phyloP scores from a whole-genome alignment of 2,329 filamentous ascomycete genomes.

The Helicocarpus griseus region DNA sequence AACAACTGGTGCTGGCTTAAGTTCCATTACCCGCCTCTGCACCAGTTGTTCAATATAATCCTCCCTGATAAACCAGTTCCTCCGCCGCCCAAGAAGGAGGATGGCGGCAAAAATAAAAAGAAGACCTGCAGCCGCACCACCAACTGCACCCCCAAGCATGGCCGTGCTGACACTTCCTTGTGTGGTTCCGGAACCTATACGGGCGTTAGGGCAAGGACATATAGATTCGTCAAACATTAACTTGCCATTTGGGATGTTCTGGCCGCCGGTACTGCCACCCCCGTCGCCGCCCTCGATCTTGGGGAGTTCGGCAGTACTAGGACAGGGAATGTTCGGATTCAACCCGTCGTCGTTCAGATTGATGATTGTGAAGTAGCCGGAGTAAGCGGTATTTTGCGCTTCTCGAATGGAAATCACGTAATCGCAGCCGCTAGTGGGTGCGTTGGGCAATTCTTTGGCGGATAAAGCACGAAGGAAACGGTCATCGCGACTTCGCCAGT shows the following conservation, averaged over 20 bases:
- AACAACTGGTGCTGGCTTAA: background rate
- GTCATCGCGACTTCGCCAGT: constrained; percentile 11
- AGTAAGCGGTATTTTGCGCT: constrained; percentile 1
- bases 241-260: background rate
- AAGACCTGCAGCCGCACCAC: constrained; percentile 7
- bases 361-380: constrained; percentile 10
- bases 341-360: constrained; percentile 9
- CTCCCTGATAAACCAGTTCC: constrained; percentile 9
- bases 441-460: constrained; percentile 3
- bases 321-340: constrained; percentile 4
- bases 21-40: background rate
- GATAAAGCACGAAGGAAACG: constrained; percentile 5
- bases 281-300: background rate
- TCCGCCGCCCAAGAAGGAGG: constrained; percentile 6
- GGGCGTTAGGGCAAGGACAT: background rate
- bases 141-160: constrained; percentile 9
- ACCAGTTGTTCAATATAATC: constrained; percentile 5
- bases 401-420: constrained; percentile 8
- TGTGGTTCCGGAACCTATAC: background rate
- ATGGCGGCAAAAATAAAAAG: constrained; percentile 7
- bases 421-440: constrained; percentile 10
- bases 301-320: background rate
- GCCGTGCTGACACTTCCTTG: constrained; percentile 3
- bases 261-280: background rate
- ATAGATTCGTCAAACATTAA: background rate